A percentile compares a stretch with the other conserved stretches of the same genome.
Evolutionary conservation across 331 rosid species (phyloP).

Genomic region (Acacia concinna): DNA sequence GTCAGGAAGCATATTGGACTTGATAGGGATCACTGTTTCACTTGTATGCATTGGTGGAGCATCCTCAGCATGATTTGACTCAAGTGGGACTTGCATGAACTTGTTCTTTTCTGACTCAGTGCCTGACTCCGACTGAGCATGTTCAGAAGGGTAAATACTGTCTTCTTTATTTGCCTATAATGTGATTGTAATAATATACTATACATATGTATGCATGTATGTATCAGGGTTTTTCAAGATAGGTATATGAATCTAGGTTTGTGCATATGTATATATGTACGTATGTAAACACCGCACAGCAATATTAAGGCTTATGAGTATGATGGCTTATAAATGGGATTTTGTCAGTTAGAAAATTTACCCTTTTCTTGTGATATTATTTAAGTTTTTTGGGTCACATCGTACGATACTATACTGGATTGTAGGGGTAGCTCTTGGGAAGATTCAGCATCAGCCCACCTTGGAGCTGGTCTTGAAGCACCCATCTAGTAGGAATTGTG

Average conservation of each 20-base stretch:
- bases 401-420: conserved; percentile 37
- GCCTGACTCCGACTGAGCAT: not conserved
- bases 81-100: conserved; percentile 29
- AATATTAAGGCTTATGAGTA: not conserved
- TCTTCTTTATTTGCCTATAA: not conserved
- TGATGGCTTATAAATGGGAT: not conserved
- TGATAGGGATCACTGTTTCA: conserved; percentile 31
- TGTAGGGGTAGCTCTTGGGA: conserved; percentile 71
- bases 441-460: conserved; percentile 72
- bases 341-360: not conserved
- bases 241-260: not conserved
- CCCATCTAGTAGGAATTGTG: conserved; percentile 77
- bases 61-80: conserved; percentile 38
- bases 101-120: conserved; percentile 14
- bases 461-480: conserved; percentile 77
- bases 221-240: not conserved
- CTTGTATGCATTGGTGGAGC: conserved; percentile 35
- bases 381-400: conserved; percentile 42
- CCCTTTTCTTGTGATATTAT: conserved; percentile 38
- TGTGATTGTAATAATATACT: not conserved
- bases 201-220: too few species aligned
- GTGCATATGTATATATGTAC: not conserved
- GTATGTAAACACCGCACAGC: too few species aligned
- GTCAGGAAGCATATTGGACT: conserved; percentile 29
- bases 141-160: conserved; percentile 10